A percentile compares a stretch with the other conserved stretches of the same genome.
These are phyloP conservation scores for Aspergillus avenaceus DNA, from an alignment of 495 filamentous ascomycete species.

Conservation along the genomic window DNA sequence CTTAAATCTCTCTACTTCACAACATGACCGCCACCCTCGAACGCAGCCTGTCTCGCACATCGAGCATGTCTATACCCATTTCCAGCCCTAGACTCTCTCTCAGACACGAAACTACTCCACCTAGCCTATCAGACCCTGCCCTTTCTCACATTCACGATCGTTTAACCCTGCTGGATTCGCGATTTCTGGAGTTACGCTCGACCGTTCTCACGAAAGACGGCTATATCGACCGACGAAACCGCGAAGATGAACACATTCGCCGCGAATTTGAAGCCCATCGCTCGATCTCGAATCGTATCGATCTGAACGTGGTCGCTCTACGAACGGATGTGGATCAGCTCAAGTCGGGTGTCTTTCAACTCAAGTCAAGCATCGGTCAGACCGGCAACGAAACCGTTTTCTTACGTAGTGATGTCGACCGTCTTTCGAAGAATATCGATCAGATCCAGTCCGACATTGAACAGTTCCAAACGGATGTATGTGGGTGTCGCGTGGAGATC, in stretches of 20 bases:
- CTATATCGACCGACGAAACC: slow-evolving; percentile 40
- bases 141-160: slow-evolving; percentile 35
- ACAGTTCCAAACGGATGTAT: slow-evolving; percentile 29
- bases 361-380: slow-evolving; percentile 31
- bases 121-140: slow-evolving; percentile 28
- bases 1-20: slow-evolving; percentile 8
- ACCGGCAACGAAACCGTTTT: slow-evolving; percentile 35
- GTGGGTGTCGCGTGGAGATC: slow-evolving; percentile 35
- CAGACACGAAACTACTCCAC: slow-evolving; percentile 31
- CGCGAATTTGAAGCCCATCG: slow-evolving; percentile 37
- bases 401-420: slow-evolving; percentile 36
- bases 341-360: slow-evolving; percentile 32
- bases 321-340: slow-evolving; percentile 36
- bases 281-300: slow-evolving; percentile 34
- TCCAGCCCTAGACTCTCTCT: slow-evolving; percentile 36
- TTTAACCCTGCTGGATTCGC: slow-evolving; percentile 36
- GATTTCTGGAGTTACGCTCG: slow-evolving; percentile 34
- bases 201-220: slow-evolving; percentile 35
- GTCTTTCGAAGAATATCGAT: slow-evolving; percentile 36
- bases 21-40: slow-evolving; percentile 38
- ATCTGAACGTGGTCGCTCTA: slow-evolving; percentile 36
- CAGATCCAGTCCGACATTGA: slow-evolving; percentile 33
- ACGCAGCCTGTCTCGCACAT: slow-evolving; percentile 38
- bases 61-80: slow-evolving; percentile 36
- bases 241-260: slow-evolving; percentile 39